A percentile compares a stretch with the other conserved stretches of the same genome.
Evolutionary conservation across 352 stramenopile species (phyloP).

Genomic region (Aphanomyces stellatus): DNA sequence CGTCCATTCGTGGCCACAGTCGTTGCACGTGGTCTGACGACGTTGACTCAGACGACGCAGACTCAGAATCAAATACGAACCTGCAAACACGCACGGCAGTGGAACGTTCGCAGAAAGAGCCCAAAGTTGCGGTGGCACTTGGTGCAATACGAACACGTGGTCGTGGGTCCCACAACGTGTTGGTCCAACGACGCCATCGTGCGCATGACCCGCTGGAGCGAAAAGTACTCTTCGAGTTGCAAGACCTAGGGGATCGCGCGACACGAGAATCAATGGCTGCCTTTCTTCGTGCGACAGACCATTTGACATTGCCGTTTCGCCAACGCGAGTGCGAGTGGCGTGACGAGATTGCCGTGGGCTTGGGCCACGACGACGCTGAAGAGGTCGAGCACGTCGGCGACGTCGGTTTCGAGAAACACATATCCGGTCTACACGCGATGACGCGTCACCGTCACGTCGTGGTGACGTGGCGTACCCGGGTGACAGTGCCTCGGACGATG

Average conservation of each 20-base stretch:
- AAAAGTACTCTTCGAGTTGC: neutral
- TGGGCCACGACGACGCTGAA: neutral
- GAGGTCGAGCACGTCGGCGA: neutral
- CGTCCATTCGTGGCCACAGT: neutral
- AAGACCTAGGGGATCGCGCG: too few species aligned
- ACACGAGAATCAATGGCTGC: too few species aligned
- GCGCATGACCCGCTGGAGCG: neutral
- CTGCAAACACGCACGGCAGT: neutral
- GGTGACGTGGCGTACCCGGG: neutral
- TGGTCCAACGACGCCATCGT: neutral
- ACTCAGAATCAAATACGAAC: neutral
- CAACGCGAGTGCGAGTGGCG: neutral
- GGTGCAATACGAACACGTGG: neutral
- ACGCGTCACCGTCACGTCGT: too few species aligned
- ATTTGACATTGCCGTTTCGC: neutral
- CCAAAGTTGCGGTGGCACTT: neutral
- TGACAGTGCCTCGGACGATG: slow-evolving; percentile 36
- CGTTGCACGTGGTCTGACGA: neutral
- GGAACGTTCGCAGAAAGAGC: neutral
- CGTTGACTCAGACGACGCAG: neutral
- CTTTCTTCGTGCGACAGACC: too few species aligned
- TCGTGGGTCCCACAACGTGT: neutral
- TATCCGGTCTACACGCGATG: neutral
- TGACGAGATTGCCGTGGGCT: neutral
- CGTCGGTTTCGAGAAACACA: neutral